phyloP scores from a whole-genome alignment of 495 filamentous ascomycete genomes.

The Daldinia concentrica region DNA sequence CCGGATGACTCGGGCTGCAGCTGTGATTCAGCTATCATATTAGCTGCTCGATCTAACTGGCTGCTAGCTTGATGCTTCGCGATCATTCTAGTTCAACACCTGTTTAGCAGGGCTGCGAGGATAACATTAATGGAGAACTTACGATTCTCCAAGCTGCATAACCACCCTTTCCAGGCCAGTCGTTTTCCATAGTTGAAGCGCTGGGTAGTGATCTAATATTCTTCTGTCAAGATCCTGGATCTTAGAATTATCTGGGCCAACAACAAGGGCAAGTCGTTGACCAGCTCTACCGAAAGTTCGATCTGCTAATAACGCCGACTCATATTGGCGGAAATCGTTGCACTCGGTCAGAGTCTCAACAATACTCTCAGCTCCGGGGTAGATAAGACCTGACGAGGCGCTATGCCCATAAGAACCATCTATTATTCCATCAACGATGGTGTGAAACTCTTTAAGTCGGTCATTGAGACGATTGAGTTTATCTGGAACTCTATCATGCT shows the following conservation, averaged over 20 bases:
- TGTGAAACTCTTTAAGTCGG: constrained; percentile 32
- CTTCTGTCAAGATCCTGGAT: constrained; percentile 39
- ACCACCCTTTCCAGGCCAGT: constrained; percentile 9
- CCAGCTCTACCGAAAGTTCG: constrained; percentile 10
- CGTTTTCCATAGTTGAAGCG: constrained; percentile 30
- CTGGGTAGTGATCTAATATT: constrained; percentile 31
- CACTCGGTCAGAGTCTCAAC: constrained; percentile 41
- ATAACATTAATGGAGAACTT: constrained; percentile 1
- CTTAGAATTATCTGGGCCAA: constrained; percentile 29
- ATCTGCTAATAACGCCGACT: constrained; percentile 18
- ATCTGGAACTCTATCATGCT: constrained; percentile 26
- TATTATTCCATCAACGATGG: constrained; percentile 23
- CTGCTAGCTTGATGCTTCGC: constrained; percentile 3
- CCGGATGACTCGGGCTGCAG: constrained; percentile 7
- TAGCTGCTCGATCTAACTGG: not conserved
- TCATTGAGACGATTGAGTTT: constrained; percentile 33
- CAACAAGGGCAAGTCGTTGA: constrained; percentile 27
- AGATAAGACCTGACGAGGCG: constrained; percentile 14
- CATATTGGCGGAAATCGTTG: constrained; percentile 40
- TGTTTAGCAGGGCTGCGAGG: constrained; percentile 7
- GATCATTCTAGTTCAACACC: constrained; percentile 10
- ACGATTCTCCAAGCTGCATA: constrained; percentile 28
- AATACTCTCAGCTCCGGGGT: constrained; percentile 23
- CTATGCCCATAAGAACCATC: constrained; percentile 9
- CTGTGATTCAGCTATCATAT: not conserved